Base-by-base conservation (phyloP, 1,139 yeast species). In the Wickerhamiella pararugosa region DNA sequence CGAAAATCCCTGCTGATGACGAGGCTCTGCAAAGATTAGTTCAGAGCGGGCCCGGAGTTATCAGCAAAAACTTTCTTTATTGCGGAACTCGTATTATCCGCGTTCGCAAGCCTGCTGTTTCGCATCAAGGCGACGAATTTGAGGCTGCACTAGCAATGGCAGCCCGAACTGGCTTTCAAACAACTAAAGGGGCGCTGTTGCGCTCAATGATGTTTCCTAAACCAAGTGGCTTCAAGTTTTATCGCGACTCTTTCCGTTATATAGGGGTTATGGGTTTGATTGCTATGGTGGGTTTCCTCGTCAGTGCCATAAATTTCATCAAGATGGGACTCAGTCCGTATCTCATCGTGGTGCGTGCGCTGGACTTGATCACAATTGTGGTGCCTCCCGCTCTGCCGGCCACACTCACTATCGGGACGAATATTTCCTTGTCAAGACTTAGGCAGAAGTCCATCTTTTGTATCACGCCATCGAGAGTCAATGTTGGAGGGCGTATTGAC, bases 321-420 rank as follows among this genome's bases (percentile, higher is more conserved):
- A 67, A 75, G 52, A 63, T 92, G 52, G 90, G 92, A 0, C 61
- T 87, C 39, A 76, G 80, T 4, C 72, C 71, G 46, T 70, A 67
- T 39, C 61, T 80, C 30, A 90, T 90, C 67, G 68, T 87, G 7
- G 65, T 92, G 44, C 71, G 99, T 52, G 97, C 97, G 0, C 65
- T 92, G 47, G 99, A 90, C 62, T 74, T 90, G 45, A 80, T 90
- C 43, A 90, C 99, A 0, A 86, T 90, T 56, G 98, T 92, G 8
- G 95, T 90, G 1, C 99, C 99, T 2, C 99, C 99, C 1, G 98
- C 98, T 0, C 68, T 90, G 41, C 99, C 99, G 0, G 98, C 98
- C 0, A 92, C 98, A 0, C 66, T 90, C 47, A 86, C 98, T 0
- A 90, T 92, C 48, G 98, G 98, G 29, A 86, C 96, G 0, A 84